A percentile compares a stretch with the other conserved stretches of the same genome.
phyloP scores from a whole-genome alignment of 768 basidiomycete species.

The Strobilomyces dryophilus region DNA sequence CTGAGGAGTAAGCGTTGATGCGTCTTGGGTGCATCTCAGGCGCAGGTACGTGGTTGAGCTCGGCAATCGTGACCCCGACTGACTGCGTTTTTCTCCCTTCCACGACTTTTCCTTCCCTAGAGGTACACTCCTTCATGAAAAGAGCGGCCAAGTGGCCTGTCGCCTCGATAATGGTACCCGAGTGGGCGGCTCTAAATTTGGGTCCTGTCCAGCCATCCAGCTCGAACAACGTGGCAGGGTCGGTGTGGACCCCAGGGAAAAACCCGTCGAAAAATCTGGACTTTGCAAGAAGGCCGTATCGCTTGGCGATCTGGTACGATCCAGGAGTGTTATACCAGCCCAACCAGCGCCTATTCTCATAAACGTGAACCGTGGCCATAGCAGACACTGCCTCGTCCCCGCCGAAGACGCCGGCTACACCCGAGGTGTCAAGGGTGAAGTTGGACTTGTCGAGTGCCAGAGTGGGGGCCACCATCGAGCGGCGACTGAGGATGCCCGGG shows the following conservation, averaged over 20 bases:
- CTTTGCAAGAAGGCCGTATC: constrained; percentile 30
- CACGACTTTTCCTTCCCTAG: constrained; percentile 10
- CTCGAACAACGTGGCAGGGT: constrained; percentile 31
- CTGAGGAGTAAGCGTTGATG: constrained; percentile 15
- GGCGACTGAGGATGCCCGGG: constrained; percentile 14
- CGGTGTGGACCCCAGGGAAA: constrained; percentile 31
- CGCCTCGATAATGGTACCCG: constrained; percentile 29
- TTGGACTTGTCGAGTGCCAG: constrained; percentile 17
- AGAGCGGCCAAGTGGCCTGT: constrained; percentile 31
- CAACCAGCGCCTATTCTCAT: constrained; percentile 30
- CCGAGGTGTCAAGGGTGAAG: constrained; percentile 29
- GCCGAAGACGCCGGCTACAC: constrained; percentile 36
- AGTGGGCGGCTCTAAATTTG: constrained; percentile 30
- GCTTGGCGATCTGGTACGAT: constrained; percentile 33
- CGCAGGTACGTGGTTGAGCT: constrained; percentile 22
- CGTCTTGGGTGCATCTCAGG: constrained; percentile 16
- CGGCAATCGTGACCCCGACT: constrained; percentile 26
- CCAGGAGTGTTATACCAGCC: constrained; percentile 39
- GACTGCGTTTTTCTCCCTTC: constrained; percentile 23
- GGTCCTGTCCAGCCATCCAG: constrained; percentile 31
- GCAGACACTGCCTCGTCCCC: constrained; percentile 37
- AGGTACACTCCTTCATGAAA: constrained; percentile 23
- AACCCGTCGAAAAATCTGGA: constrained; percentile 33
- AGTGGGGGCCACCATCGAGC: constrained; percentile 10
- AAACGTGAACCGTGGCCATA: constrained; percentile 36